Evolutionary conservation across 805 yeast genomes (phyloP), one percentile per base, ranked within the genome.

Genomic region (Cyberlindnera samutprakarnensis): DNA sequence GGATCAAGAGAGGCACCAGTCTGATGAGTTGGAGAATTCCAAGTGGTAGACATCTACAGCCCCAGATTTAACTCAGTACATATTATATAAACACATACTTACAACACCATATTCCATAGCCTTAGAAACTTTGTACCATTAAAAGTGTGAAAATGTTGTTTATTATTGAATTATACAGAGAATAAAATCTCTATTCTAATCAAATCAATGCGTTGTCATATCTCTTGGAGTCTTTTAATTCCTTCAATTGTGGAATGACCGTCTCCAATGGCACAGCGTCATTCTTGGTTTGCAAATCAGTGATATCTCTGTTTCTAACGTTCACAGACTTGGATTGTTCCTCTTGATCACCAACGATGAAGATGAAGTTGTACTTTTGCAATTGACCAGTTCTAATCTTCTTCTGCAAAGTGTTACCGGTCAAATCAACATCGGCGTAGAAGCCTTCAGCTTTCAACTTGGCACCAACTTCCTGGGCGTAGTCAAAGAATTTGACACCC

Each of bases 401-500:
- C 90, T 92, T 92, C 61, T 84, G 95, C 61, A 92, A 72, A 35
- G 99, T 92, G 72, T 92, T 90, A 66, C 96, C 96, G 31, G 88
- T 72, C 38, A 86, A 62, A 57, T 92, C 99, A 37, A 75, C 94
- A 55, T 92, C 99, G 25, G 95, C 92, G 54, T 73, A 86, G 71
- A 90, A 82, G 19, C 87, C 90, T 45, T 76, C 75, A 36, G 64
- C 68, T 54, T 81, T 78, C 56, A 80, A 66, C 44, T 61, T 59
- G 53, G 81, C 74, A 51, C 78, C 77, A 44, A 92, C 82, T 48
- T 75, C 66, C 59, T 80, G 78, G 26, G 97, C 99, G 55, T 92
- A 92, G 44, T 79, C 95, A 53, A 70, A 77, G 69, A 80, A 90
- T 61, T 84, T 86, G 43, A 83, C 94, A 54, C 96, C 96, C 49